These are phyloP conservation scores for Patellifolia procumbens DNA, from an alignment of 179 eudicot species.

Conservation along the genomic window DNA sequence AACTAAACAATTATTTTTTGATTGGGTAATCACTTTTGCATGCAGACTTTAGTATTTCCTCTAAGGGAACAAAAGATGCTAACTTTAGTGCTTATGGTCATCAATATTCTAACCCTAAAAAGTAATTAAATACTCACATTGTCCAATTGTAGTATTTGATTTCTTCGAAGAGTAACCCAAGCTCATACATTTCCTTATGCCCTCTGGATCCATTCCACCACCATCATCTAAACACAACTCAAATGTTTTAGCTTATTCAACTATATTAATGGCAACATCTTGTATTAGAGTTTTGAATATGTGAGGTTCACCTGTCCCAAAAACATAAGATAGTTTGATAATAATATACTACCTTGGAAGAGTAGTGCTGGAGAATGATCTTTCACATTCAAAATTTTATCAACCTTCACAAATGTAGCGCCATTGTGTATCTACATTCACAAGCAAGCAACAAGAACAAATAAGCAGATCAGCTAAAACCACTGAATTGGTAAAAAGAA, in stretches of 20 bases:
- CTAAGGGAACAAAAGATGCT: neutral
- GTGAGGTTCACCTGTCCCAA: conserved; percentile 1
- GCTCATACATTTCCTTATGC: conserved; percentile 94
- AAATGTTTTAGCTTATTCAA: conserved; percentile 19
- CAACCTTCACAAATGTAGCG: conserved; percentile 91
- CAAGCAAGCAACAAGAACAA: conserved; percentile 23
- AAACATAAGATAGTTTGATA: conserved; percentile 7
- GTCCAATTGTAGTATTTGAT: conserved; percentile 84
- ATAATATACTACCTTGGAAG: conserved; percentile 62
- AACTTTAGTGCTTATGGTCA: neutral
- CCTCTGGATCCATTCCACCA: conserved; percentile 96
- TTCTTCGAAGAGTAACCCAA: conserved; percentile 95
- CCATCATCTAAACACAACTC: conserved; percentile 73
- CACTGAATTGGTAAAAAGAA: neutral
- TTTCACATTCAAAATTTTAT: conserved; percentile 60
- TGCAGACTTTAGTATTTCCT: neutral
- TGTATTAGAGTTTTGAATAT: neutral
- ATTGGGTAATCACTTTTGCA: neutral
- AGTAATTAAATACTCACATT: conserved; percentile 52
- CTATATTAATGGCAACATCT: conserved; percentile 6
- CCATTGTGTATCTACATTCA: conserved; percentile 69
- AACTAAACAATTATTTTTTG: neutral
- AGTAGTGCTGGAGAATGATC: conserved; percentile 90
- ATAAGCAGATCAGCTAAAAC: conserved; percentile 9
- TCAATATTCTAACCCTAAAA: neutral